Conservation (phyloP, 2,329 filamentous ascomycete genomes). For the Fusarium citri region DNA sequence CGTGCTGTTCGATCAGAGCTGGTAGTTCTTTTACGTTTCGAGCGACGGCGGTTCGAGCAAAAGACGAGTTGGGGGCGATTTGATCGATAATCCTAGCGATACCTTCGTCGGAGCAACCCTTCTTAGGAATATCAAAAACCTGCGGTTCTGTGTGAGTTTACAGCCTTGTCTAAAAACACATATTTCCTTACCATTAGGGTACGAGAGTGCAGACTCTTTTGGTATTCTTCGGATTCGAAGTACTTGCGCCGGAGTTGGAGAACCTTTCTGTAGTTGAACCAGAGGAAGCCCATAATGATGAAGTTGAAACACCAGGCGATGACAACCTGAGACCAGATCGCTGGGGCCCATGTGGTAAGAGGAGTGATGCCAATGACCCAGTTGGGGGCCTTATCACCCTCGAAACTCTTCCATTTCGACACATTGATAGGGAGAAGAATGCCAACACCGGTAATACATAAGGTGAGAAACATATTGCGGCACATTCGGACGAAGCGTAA, state of each 20-base stretch:
- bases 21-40: conserved; percentile 94
- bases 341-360: conserved; percentile 61
- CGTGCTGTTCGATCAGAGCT: conserved; percentile 84
- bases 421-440: conserved; percentile 87
- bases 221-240: conserved; percentile 88
- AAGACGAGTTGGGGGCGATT: conserved; percentile 80
- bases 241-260: conserved; percentile 78
- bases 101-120: conserved; percentile 85
- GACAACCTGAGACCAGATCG: conserved; percentile 70
- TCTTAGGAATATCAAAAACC: conserved; percentile 85
- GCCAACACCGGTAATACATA: conserved; percentile 78
- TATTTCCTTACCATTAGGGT: conserved; percentile 69
- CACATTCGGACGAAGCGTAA: conserved; percentile 91
- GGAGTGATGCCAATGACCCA: conserved; percentile 73
- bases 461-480: conserved; percentile 83
- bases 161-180: neutral
- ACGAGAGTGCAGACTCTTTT: conserved; percentile 83
- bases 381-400: conserved; percentile 40
- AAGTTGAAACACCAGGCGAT: conserved; percentile 75
- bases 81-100: conserved; percentile 85
- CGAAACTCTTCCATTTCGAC: conserved; percentile 52
- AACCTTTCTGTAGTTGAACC: conserved; percentile 88
- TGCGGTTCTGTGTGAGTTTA: conserved; percentile 52
- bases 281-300: conserved; percentile 84
- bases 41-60: conserved; percentile 84